Percentiles rank a stretch among this genome's conserved stretches.
phyloP scores from a whole-genome alignment of 441 rosid species.

The Corymbia citriodora region DNA sequence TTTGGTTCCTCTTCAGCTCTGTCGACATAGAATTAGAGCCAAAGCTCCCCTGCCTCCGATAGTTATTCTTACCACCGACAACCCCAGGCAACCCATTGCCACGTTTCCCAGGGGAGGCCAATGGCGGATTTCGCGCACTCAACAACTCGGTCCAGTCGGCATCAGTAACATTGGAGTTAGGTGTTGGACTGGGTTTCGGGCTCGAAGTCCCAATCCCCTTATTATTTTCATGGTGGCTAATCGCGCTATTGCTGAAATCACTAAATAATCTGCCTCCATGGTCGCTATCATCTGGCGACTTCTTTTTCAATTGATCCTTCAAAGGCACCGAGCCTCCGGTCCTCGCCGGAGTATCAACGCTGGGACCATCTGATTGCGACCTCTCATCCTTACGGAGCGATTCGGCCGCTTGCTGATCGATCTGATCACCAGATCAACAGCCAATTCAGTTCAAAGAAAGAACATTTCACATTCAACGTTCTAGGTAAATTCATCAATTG shows the following conservation, averaged over 20 bases:
- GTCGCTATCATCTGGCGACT: constrained; percentile 31
- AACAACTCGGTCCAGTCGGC: constrained; percentile 89
- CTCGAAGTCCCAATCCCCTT: constrained; percentile 23
- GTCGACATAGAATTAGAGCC: constrained; percentile 20
- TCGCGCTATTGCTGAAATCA: constrained; percentile 20
- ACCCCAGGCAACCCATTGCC: constrained; percentile 33
- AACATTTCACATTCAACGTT: neutral
- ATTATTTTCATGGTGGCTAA: constrained; percentile 16
- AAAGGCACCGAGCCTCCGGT: constrained; percentile 50
- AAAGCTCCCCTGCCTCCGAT: constrained; percentile 32
- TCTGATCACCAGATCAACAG: constrained; percentile 33
- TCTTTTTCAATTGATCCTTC: constrained; percentile 84
- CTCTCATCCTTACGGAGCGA: constrained; percentile 74
- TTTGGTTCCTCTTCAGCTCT: constrained; percentile 48
- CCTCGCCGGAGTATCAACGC: constrained; percentile 33
- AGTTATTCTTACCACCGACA: constrained; percentile 48
- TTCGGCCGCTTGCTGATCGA: constrained; percentile 96
- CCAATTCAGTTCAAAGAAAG: neutral
- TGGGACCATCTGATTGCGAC: constrained; percentile 42
- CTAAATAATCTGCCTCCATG: constrained; percentile 34
- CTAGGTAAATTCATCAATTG: neutral
- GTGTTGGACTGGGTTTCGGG: constrained; percentile 10
- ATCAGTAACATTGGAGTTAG: constrained; percentile 53
- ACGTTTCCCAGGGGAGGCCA: constrained; percentile 20
- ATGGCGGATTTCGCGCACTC: constrained; percentile 39